A percentile compares a stretch with the other conserved stretches of the same genome.
phyloP scores from a whole-genome alignment of 345 rosid species.

The Hibiscus trionum region DNA sequence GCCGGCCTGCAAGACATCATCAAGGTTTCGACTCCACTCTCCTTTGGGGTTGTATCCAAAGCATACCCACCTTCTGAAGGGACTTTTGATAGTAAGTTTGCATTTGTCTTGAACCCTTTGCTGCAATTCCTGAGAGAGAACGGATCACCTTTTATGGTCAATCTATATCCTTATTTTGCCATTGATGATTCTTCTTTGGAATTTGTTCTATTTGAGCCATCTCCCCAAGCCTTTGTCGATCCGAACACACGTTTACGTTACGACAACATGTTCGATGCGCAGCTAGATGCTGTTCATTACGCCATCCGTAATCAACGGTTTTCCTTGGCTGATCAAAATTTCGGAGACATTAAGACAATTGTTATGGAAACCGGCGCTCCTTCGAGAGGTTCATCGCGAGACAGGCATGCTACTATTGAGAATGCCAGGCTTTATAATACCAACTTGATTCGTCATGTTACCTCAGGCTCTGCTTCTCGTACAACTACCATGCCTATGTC shows the following conservation, averaged over 20 bases:
- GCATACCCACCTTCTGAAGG: slow-evolving; percentile 97
- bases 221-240: slow-evolving; percentile 68
- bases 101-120: slow-evolving; percentile 70
- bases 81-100: slow-evolving; percentile 70
- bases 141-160: slow-evolving; percentile 84
- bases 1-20: slow-evolving; percentile 67
- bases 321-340: slow-evolving; percentile 24
- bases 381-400: slow-evolving; percentile 52
- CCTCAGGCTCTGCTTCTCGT: slow-evolving; percentile 39
- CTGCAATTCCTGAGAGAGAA: slow-evolving; percentile 84
- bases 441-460: slow-evolving; percentile 62
- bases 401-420: slow-evolving; percentile 36
- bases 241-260: slow-evolving; percentile 57
- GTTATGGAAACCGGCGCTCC: slow-evolving; percentile 97
- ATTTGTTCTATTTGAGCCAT: slow-evolving; percentile 66
- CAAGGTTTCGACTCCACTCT: slow-evolving; percentile 80
- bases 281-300: slow-evolving; percentile 75
- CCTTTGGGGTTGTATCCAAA: slow-evolving; percentile 72
- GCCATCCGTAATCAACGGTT: slow-evolving; percentile 52
- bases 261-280: slow-evolving; percentile 97
- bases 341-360: slow-evolving; percentile 50
- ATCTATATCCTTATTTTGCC: slow-evolving; percentile 82
- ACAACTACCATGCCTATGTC: slow-evolving; percentile 78
- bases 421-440: slow-evolving; percentile 48
- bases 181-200: slow-evolving; percentile 78